These are phyloP conservation scores for Echria macrotheca DNA, from an alignment of 495 filamentous ascomycete genomes.

Conservation along the genomic window DNA sequence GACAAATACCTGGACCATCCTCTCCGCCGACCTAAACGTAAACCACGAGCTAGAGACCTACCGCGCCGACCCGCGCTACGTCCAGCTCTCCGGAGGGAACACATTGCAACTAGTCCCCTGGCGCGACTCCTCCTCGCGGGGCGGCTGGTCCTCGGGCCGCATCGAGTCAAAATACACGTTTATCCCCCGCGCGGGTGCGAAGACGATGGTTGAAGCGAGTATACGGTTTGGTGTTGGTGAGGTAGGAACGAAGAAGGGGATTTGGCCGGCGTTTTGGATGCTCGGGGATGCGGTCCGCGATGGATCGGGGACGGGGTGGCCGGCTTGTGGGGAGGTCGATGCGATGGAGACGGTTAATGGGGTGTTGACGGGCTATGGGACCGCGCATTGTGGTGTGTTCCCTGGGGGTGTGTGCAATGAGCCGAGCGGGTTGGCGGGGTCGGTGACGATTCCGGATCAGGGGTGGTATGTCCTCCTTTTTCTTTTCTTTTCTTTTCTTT, in stretches of 20 bases:
- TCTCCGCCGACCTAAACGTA: neutral
- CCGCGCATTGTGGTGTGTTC: constrained; percentile 34
- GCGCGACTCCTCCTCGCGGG: constrained; percentile 9
- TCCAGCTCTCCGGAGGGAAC: constrained; percentile 32
- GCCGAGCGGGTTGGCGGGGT: neutral
- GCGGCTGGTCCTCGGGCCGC: constrained; percentile 41
- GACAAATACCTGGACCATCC: neutral
- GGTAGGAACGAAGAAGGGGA: constrained; percentile 30
- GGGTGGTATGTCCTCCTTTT: neutral
- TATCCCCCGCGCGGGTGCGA: constrained; percentile 24
- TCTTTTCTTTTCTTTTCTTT: too few relatives aligned
- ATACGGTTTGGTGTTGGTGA: constrained; percentile 34
- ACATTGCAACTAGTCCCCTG: constrained; percentile 36
- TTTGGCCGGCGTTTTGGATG: constrained; percentile 47
- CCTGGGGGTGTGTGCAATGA: neutral
- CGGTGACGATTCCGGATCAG: neutral
- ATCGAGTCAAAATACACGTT: constrained; percentile 35
- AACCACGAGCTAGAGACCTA: constrained; percentile 36
- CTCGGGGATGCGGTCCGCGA: constrained; percentile 33
- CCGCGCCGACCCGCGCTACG: constrained; percentile 27
- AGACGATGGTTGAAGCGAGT: constrained; percentile 29
- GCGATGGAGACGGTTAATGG: constrained; percentile 41
- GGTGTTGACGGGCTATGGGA: constrained; percentile 29
- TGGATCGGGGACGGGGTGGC: constrained; percentile 34
- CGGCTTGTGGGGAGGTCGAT: constrained; percentile 42